Percentiles rank a stretch among this genome's conserved stretches.
phyloP scores from a whole-genome alignment of 2,329 filamentous ascomycete genomes.

The Chrysoporthe puriensis region DNA sequence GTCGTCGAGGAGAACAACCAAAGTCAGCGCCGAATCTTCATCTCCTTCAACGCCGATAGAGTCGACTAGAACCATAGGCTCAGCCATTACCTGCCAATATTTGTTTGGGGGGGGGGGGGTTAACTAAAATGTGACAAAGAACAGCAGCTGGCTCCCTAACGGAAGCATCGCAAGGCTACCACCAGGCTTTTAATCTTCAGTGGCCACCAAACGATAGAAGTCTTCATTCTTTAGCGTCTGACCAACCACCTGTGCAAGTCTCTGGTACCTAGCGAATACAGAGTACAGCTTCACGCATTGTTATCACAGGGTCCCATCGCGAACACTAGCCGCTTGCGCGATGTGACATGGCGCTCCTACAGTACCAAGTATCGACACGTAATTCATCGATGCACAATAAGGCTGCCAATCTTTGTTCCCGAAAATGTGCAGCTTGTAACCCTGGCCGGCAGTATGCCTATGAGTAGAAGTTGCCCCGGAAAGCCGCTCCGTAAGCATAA shows the following conservation, averaged over 20 bases:
- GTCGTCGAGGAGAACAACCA: conserved; percentile 3
- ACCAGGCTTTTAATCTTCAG: too few species aligned
- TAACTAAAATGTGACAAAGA: too few species aligned
- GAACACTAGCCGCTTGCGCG: not conserved
- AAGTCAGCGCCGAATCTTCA: not conserved
- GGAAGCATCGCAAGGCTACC: too few species aligned
- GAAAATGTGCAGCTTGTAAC: too few species aligned
- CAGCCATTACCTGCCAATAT: not conserved
- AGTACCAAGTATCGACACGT: not conserved
- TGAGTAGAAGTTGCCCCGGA: too few species aligned
- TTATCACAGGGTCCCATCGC: not conserved
- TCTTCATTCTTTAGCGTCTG: not conserved
- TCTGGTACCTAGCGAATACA: not conserved
- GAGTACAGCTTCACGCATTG: not conserved
- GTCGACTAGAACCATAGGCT: not conserved
- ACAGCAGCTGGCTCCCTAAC: too few species aligned
- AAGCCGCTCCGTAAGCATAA: not conserved
- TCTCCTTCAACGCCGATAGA: not conserved
- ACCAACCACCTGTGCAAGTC: not conserved
- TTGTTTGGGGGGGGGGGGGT: too few species aligned
- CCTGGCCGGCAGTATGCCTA: too few species aligned
- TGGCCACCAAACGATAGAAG: not conserved
- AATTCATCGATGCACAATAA: not conserved
- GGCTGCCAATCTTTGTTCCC: not conserved
- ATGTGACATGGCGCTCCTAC: not conserved